Base-by-base conservation (phyloP, 306 rosid genomes). In the Styphnolobium japonicum region DNA sequence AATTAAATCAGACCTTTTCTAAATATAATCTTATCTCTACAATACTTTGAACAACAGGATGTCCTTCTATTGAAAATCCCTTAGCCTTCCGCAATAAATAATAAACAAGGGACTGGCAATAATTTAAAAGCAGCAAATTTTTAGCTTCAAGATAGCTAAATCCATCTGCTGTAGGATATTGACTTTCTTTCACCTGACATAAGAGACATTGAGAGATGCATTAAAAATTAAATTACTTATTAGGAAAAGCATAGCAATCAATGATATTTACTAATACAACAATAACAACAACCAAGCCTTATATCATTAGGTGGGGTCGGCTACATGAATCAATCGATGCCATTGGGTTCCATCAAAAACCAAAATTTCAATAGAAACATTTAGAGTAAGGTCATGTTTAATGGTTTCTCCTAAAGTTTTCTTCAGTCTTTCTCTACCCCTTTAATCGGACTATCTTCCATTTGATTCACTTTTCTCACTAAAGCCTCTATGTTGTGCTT, bases 81-180 rank as follows among this genome's bases (percentile, higher is more conserved):
- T 85, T 83, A 70, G 94, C 94, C 87, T 95, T 92, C 64, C 85
- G 80, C 80, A 91, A 92, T 77, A 95, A 77, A 80, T 95, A 91
- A 81, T 90, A 90, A 51, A 95, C 97, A 71, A 95, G 90, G 75
- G 98, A 91, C 84, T 88, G 92, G 64, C 96, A 95, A 85, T 95
- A 91, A 55, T 86, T 80, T 58, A 95, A 83, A 66, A 95, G 99
- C 75, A 95, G 79, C 29, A 90, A 76, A 82, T 95, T 85, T 79
- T 95, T 95, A 56, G 96, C 92, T 83, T 95, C 99, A 42, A 95
- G 96, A 82, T 91, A 95, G 79, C 92, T 89, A 52, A 95, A 87
- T 63, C 98, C 99, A 64, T 90, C 93, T 10, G 87, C 82, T 6
- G 96, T 90, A 5, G 91, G 90, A 52, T 85, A 82, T 63, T 91